phyloP scores from a whole-genome alignment of 1,284 basidiomycete genomes.

The Gomphus sp. region DNA sequence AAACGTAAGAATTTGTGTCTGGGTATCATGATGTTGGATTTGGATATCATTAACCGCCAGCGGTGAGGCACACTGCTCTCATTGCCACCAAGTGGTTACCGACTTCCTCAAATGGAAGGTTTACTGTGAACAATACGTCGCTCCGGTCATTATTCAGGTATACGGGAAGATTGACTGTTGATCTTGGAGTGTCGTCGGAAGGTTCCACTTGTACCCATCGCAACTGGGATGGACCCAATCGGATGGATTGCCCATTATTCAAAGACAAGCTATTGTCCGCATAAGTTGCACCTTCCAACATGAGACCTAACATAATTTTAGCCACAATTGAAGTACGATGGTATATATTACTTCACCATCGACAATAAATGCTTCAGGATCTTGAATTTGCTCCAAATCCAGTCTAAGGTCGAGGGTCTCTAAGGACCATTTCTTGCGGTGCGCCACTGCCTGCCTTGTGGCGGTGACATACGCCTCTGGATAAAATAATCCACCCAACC shows the following conservation, averaged over 20 bases:
- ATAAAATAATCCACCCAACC: slow-evolving; percentile 91
- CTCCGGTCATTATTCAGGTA: slow-evolving; percentile 88
- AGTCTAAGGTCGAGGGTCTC: slow-evolving; percentile 80
- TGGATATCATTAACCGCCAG: slow-evolving; percentile 37
- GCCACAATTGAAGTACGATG: neutral
- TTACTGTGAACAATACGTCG: slow-evolving; percentile 82
- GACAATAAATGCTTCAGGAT: slow-evolving; percentile 70
- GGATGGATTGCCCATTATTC: slow-evolving; percentile 74
- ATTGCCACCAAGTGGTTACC: slow-evolving; percentile 64
- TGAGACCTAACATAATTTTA: slow-evolving; percentile 48
- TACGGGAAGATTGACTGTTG: slow-evolving; percentile 73
- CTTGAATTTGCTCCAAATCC: slow-evolving; percentile 70
- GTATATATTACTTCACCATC: slow-evolving; percentile 52
- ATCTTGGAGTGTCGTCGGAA: slow-evolving; percentile 19
- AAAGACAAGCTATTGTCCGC: slow-evolving; percentile 53
- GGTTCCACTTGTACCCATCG: slow-evolving; percentile 75
- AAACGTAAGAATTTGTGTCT: neutral
- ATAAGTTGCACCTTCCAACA: slow-evolving; percentile 82
- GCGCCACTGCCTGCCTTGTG: slow-evolving; percentile 86
- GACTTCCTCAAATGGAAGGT: slow-evolving; percentile 63
- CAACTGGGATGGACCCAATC: slow-evolving; percentile 71
- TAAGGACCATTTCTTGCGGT: slow-evolving; percentile 83
- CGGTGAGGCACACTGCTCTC: slow-evolving; percentile 76
- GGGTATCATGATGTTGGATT: neutral
- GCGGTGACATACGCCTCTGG: slow-evolving; percentile 94